phyloP scores from a whole-genome alignment of 179 eudicot genomes.

The Spergularia azorica region DNA sequence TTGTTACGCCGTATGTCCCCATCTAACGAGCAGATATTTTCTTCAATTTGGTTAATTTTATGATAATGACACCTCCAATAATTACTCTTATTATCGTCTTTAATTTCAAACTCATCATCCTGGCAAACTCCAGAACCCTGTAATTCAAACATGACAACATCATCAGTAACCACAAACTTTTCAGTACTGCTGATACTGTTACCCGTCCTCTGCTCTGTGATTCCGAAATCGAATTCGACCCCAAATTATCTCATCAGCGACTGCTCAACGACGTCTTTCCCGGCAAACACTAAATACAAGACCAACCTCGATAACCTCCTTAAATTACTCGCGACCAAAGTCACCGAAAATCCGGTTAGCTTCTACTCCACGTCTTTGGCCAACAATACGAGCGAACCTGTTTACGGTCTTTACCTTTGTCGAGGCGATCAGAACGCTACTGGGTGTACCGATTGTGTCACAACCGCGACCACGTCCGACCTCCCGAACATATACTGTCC shows the following conservation, averaged over 20 bases:
- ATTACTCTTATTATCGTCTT: background rate
- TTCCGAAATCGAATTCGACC: constrained; percentile 12
- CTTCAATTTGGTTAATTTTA: background rate
- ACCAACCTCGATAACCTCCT: constrained; percentile 23
- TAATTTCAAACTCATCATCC: background rate
- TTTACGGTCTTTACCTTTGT: constrained; percentile 43
- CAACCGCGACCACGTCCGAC: constrained; percentile 19
- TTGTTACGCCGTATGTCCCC: background rate
- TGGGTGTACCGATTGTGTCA: constrained; percentile 29
- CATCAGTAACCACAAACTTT: background rate
- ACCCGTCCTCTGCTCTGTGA: background rate
- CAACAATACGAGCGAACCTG: background rate
- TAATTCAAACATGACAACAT: background rate
- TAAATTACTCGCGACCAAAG: constrained; percentile 17
- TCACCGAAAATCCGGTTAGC: constrained; percentile 12
- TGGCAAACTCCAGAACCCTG: background rate
- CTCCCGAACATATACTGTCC: constrained; percentile 19
- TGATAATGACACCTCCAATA: background rate
- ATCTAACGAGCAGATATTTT: background rate
- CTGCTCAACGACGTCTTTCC: constrained; percentile 15
- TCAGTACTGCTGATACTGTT: background rate
- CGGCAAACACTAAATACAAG: constrained; percentile 2
- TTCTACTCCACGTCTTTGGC: constrained; percentile 5
- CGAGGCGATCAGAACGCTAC: constrained; percentile 28
- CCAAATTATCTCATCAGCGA: constrained; percentile 3